Conservation (phyloP, 805 yeast genomes). For the Dipodascus geniculatus region DNA sequence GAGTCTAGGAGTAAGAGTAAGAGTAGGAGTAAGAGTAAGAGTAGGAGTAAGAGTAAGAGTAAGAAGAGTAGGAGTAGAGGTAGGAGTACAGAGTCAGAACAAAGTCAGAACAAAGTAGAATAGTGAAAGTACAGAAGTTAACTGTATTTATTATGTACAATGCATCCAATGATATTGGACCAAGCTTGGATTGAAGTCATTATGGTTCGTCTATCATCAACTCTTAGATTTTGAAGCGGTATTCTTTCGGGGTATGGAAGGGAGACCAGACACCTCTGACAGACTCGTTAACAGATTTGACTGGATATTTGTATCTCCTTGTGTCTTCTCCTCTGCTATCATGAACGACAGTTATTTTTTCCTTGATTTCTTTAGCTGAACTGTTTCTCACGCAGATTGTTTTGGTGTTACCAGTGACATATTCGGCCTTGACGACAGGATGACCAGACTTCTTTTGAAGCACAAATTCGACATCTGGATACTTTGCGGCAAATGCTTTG, state of each 20-base stretch:
- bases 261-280: constrained; percentile 99
- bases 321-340: constrained; percentile 59
- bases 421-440: constrained; percentile 59
- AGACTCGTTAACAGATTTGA: constrained; percentile 65
- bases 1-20: too few species aligned
- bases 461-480: constrained; percentile 63
- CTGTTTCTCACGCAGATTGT: constrained; percentile 70
- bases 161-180: neutral
- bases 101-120: too few species aligned
- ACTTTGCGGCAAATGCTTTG: constrained; percentile 41
- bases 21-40: too few species aligned
- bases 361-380: constrained; percentile 45
- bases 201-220: too few species aligned
- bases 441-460: constrained; percentile 67
- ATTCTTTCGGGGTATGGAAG: constrained; percentile 53
- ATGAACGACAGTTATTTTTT: constrained; percentile 50
- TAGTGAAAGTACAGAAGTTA: too few species aligned
- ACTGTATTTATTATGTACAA: neutral
- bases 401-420: constrained; percentile 36
- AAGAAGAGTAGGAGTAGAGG: too few species aligned
- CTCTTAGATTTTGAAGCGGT: constrained; percentile 34
- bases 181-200: too few species aligned
- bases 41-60: too few species aligned
- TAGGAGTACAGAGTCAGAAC: too few species aligned
- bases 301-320: constrained; percentile 60